Evolutionary conservation across 192 early-diverging fungal species (phyloP).

Genomic region (Lobosporangium transversale): DNA sequence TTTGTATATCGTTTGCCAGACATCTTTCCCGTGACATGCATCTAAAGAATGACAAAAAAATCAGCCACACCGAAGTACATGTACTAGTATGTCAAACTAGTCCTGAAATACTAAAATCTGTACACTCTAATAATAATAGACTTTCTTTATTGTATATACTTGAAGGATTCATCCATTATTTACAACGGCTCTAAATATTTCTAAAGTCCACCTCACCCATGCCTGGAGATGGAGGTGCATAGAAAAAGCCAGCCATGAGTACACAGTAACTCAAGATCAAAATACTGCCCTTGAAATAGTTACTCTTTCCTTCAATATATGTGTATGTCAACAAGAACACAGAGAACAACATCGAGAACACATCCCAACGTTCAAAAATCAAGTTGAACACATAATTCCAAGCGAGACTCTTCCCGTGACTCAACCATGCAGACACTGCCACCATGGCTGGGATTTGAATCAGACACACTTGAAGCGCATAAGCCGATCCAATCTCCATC

Average conservation of each 20-base stretch:
- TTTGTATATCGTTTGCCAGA: no score
- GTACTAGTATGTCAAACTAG: no score
- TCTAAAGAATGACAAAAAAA: no score
- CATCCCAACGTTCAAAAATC: conserved; percentile 57
- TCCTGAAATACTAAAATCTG: no score
- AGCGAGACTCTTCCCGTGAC: conserved; percentile 3
- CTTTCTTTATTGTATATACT: no score
- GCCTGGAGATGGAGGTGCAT: conserved; percentile 59
- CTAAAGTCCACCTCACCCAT: conserved; percentile 16
- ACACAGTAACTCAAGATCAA: conserved; percentile 87
- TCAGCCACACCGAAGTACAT: no score
- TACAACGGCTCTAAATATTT: no score
- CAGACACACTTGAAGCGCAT: conserved; percentile 93
- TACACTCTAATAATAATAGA: no score
- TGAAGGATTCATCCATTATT: no score
- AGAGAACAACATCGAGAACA: conserved; percentile 56
- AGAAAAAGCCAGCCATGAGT: conserved; percentile 83
- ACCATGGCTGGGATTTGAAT: conserved; percentile 96
- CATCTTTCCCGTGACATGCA: no score
- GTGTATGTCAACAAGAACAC: conserved; percentile 89
- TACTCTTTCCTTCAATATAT: conserved; percentile 94
- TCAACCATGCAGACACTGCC: conserved; percentile 78
- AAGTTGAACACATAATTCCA: conserved; percentile 53
- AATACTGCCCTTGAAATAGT: conserved; percentile 97
- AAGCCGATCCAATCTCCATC: conserved; percentile 96